These are phyloP conservation scores for Tephrocybe rancida DNA, from an alignment of 768 basidiomycete genomes.

Conservation along the genomic window DNA sequence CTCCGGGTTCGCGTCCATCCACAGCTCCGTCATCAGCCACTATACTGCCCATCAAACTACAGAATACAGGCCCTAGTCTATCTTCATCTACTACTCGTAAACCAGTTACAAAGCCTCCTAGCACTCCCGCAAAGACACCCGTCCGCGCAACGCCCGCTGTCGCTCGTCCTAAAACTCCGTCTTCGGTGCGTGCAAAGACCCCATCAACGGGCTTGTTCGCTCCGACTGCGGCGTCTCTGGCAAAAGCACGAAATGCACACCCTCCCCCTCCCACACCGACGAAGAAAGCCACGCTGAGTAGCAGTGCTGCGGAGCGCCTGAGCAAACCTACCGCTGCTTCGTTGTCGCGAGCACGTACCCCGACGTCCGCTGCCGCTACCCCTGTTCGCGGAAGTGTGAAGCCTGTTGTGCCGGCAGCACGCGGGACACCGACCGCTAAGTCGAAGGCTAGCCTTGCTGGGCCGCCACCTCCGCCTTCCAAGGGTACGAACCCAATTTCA, in stretches of 20 bases:
- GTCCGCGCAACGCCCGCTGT: slow-evolving; percentile 21
- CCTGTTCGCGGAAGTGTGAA: slow-evolving; percentile 28
- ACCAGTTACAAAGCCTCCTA: slow-evolving; percentile 24
- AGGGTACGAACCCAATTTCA: too few relatives aligned
- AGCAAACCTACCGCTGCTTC: slow-evolving; percentile 87
- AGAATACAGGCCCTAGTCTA: slow-evolving; percentile 40
- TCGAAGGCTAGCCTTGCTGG: slow-evolving; percentile 17
- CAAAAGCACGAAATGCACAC: slow-evolving; percentile 60
- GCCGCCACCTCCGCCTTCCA: too few relatives aligned
- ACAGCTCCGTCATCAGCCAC: slow-evolving; percentile 18
- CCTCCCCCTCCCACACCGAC: slow-evolving; percentile 46
- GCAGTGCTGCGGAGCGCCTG: slow-evolving; percentile 61
- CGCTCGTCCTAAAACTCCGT: slow-evolving; percentile 33
- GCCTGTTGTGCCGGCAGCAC: slow-evolving; percentile 29
- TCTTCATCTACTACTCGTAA: slow-evolving; percentile 30
- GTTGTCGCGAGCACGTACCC: slow-evolving; percentile 56
- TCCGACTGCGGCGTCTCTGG: slow-evolving; percentile 83
- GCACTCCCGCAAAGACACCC: slow-evolving; percentile 36
- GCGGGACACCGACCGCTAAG: slow-evolving; percentile 24
- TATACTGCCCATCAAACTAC: slow-evolving; percentile 31
- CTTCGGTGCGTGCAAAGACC: slow-evolving; percentile 54
- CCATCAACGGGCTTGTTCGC: slow-evolving; percentile 73
- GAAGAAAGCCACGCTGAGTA: slow-evolving; percentile 57
- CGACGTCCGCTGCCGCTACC: slow-evolving; percentile 23
- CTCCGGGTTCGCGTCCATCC: slow-evolving; percentile 19